These are phyloP conservation scores for Knufia petricola DNA, from an alignment of 2,329 filamentous ascomycete genomes.

Conservation along the genomic window DNA sequence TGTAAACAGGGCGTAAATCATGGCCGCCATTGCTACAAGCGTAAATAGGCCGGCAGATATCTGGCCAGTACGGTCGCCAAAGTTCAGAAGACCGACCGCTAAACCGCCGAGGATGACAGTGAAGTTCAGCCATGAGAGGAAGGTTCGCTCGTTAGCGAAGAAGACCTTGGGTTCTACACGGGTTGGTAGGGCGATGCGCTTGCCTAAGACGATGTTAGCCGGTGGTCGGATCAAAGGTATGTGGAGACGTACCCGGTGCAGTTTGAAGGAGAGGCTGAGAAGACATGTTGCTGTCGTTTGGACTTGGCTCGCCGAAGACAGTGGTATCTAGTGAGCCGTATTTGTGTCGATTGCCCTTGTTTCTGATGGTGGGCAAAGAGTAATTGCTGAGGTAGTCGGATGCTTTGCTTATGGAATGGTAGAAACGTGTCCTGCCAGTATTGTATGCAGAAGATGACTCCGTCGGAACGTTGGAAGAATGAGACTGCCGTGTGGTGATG, in stretches of 20 bases:
- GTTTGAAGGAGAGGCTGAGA: slow-evolving; percentile 93
- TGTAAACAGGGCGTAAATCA: slow-evolving; percentile 88
- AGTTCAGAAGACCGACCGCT: slow-evolving; percentile 94
- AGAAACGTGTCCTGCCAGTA: neutral
- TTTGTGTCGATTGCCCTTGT: neutral
- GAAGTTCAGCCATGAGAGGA: slow-evolving; percentile 99
- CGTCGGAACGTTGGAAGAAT: neutral
- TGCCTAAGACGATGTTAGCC: slow-evolving; percentile 54
- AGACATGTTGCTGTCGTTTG: slow-evolving; percentile 56
- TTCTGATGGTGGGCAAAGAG: neutral
- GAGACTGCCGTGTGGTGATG: neutral
- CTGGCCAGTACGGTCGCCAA: slow-evolving; percentile 86
- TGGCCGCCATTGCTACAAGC: slow-evolving; percentile 82
- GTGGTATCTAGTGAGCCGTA: neutral
- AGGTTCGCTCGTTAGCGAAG: slow-evolving; percentile 99
- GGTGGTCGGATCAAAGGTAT: slow-evolving; percentile 10
- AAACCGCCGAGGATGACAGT: slow-evolving; percentile 95
- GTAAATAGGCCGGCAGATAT: slow-evolving; percentile 93
- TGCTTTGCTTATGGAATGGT: neutral
- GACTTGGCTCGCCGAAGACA: neutral
- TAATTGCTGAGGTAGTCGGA: neutral
- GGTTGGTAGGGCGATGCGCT: slow-evolving; percentile 94
- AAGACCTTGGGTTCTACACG: slow-evolving; percentile 99
- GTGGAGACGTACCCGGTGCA: slow-evolving; percentile 59
- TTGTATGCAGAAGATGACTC: neutral